Base-by-base conservation (phyloP, 306 rosid species). In the Glycyrrhiza uralensis region DNA sequence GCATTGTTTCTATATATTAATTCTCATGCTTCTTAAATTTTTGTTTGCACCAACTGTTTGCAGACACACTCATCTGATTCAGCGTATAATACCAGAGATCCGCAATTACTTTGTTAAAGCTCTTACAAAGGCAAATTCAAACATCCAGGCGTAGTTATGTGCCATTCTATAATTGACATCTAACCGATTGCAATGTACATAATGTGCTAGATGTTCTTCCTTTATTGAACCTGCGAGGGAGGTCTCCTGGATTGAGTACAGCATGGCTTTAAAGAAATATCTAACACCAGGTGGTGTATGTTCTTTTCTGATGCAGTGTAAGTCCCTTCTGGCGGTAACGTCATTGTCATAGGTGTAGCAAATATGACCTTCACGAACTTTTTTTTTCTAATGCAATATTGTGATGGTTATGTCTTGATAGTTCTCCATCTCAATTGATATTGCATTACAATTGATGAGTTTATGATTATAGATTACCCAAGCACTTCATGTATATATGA, bases 171-270 rank as follows among this genome's bases (percentile, higher is more conserved):
- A 79, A 65, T 69, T 83, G 84, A 79, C 84, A 44, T 76, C 96
- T 93, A 85, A 91, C 96, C 79, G 41, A 73, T 77, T 57, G 85
- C 81, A 68, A 29, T 94, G 98, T 91, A 94, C 99, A 94, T 92
- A 82, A 80, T 76, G 79, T 71, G 62, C 84, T 84, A 73, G 84
- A 78, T 78, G 82, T 80, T 83, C 45, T 80, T 82, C 45, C 68
- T 71, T 69, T 71, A 75, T 75, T 49, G 77, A 67, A 84, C 70
- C 74, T 6, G 60, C 13, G 82, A 60, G 59, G 71, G 85, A 68
- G 76, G 66, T 78, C 69, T 70, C 78, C 71, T 77, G 74, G 78
- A 72, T 71, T 77, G 66, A 75, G 78, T 78, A 75, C 77, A 78
- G 73, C 80, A 54, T 62, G 87, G 78, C 80, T 62, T 72, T 70